These are phyloP conservation scores for Favolaschia claudopus DNA, from an alignment of 768 basidiomycete genomes.

Conservation along the genomic window DNA sequence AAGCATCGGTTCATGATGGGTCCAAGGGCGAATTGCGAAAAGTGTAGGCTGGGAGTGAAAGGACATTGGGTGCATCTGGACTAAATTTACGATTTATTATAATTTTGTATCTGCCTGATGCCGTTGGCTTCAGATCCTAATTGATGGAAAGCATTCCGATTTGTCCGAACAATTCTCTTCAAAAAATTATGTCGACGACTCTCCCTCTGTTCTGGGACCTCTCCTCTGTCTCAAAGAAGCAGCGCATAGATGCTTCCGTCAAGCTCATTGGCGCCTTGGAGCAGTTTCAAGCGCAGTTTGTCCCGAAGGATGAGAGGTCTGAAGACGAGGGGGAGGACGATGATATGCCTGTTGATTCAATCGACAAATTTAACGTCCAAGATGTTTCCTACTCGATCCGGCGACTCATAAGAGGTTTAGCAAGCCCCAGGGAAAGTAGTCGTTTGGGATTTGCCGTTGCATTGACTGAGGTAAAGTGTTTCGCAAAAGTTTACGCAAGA, in stretches of 20 bases:
- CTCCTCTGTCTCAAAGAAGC: conserved; percentile 80
- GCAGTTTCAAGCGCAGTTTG: conserved; percentile 79
- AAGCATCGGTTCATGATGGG: conserved; percentile 43
- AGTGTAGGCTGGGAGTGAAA: conserved; percentile 51
- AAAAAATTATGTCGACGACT: conserved; percentile 92
- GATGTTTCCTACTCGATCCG: conserved; percentile 95
- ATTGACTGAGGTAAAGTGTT: conserved; percentile 82
- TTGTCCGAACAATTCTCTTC: background rate
- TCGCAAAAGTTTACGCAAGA: background rate
- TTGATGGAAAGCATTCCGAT: background rate
- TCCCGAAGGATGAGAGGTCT: conserved; percentile 50
- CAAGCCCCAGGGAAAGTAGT: conserved; percentile 92
- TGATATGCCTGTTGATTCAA: conserved; percentile 48
- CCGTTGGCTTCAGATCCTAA: background rate
- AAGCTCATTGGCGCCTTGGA: conserved; percentile 84
- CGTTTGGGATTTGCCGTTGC: conserved; percentile 95
- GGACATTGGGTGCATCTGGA: conserved; percentile 79
- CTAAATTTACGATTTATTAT: conserved; percentile 32
- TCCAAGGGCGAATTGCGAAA: conserved; percentile 39
- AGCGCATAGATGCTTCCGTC: conserved; percentile 85
- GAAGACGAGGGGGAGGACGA: conserved; percentile 57
- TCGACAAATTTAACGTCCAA: conserved; percentile 79
- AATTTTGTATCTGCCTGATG: background rate
- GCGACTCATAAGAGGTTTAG: conserved; percentile 85
- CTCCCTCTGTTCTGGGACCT: conserved; percentile 95